Evolutionary conservation across 1,139 yeast genomes (phyloP), one percentile per base, ranked within the genome.

Genomic region (Debaryomyces subglobosus): DNA sequence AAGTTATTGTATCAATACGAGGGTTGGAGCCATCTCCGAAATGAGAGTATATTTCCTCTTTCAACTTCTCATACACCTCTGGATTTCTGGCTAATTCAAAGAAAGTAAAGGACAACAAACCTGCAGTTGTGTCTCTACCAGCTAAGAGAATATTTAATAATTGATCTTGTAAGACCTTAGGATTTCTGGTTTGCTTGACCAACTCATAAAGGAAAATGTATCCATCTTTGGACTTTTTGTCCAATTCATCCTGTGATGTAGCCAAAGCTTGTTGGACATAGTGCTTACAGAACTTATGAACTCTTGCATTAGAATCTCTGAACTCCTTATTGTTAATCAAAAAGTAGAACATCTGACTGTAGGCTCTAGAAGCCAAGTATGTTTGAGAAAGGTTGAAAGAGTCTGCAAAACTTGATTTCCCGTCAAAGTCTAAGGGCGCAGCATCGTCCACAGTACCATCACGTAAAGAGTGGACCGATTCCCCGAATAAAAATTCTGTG

Each of bases 401-500:
- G 7, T 57, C 61, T 41, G 64, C 63, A 50, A 63, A 63, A 15
- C 53, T 55, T 32, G 53, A 49, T 47, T 57, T 59, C 20, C 63
- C 64, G 39, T 57, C 63, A 45, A 62, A 60, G 27, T 60, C 60
- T 21, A 52, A 43, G 36, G 47, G 43, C 18, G 51, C 46, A 7
- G 23, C 30, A 15, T 51, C 53, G 5, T 55, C 56, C 23, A 56
- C 53, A 2, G 51, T 49, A 10, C 58, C 58, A 36, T 61, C 63
- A 33, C 59, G 54, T 45, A 74, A 64, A 3, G 70, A 59, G 45
- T 65, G 60, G 3, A 74, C 72, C 9, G 74, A 65, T 54, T 73
- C 79, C 5, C 84, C 84, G 59, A 79, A 78, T 54, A 77, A 61
- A 51, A 76, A 75, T 60, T 79, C 83, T 6, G 82, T 76, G n/a